Conservation (phyloP, 148 eudicot genomes). For the Rhododendron vialii region DNA sequence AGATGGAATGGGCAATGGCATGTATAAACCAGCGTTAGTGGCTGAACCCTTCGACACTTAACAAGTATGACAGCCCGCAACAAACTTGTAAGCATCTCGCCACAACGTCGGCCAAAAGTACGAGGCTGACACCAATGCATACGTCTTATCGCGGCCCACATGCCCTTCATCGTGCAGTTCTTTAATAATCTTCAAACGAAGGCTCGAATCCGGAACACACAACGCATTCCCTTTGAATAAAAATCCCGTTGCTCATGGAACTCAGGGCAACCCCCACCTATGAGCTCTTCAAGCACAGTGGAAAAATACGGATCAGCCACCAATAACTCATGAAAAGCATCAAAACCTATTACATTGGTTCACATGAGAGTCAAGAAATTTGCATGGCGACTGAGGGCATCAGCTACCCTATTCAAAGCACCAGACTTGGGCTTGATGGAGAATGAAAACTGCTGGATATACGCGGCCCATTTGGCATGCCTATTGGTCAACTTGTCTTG, state of each 20-base stretch:
- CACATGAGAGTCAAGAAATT: background rate
- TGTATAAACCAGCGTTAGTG: background rate
- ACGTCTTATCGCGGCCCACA: background rate
- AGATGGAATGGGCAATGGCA: background rate
- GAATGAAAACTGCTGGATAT: background rate
- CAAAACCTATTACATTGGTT: background rate
- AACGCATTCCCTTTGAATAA: background rate
- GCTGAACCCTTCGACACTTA: background rate
- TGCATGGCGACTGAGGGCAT: background rate
- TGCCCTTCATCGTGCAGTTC: background rate
- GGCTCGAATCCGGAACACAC: background rate
- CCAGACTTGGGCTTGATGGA: background rate
- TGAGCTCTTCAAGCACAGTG: background rate
- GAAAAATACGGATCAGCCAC: accelerated
- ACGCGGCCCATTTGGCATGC: background rate
- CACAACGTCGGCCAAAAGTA: background rate
- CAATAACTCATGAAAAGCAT: too few species aligned
- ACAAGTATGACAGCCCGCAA: background rate
- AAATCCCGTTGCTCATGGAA: background rate
- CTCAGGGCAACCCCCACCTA: background rate
- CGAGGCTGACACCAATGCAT: background rate
- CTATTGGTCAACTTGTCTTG: background rate
- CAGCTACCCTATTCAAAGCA: background rate
- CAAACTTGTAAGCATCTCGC: background rate
- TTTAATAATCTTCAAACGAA: background rate